Evolutionary conservation across 2,329 filamentous ascomycete species (phyloP).

Genomic region (Didymellaceae sp.): DNA sequence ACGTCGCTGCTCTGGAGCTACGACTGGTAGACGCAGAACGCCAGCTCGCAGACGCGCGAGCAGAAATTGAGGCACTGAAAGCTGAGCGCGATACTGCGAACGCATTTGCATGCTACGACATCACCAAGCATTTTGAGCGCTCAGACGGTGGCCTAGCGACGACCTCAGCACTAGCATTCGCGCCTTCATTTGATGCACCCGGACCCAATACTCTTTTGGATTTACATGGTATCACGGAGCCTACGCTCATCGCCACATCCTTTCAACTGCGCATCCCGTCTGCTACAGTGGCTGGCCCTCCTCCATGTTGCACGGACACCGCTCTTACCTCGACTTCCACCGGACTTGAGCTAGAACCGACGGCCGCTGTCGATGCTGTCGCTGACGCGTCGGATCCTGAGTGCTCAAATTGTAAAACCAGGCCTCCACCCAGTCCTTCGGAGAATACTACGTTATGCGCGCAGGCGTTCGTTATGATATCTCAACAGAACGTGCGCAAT

Average conservation of each 20-base stretch:
- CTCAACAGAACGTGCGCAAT: slow-evolving; percentile 44
- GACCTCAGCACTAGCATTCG: neutral
- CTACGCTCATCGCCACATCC: slow-evolving; percentile 1
- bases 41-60: slow-evolving; percentile 32
- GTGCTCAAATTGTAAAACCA: slow-evolving; percentile 36
- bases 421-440: slow-evolving; percentile 32
- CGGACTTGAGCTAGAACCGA: neutral
- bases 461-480: slow-evolving; percentile 43
- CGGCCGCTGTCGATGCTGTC: no score
- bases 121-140: slow-evolving; percentile 9
- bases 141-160: neutral
- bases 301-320: slow-evolving; percentile 36
- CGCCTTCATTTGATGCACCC: neutral
- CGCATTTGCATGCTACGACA: slow-evolving; percentile 12
- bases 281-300: slow-evolving; percentile 18
- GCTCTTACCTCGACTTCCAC: neutral
- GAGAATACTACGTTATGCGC: slow-evolving; percentile 46
- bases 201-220: neutral
- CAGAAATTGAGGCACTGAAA: slow-evolving; percentile 36
- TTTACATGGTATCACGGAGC: neutral
- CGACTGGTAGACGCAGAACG: slow-evolving; percentile 39
- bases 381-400: slow-evolving; percentile 14
- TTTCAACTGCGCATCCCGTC: neutral
- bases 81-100: slow-evolving; percentile 23
- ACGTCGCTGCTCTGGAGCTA: slow-evolving; percentile 50